Evolutionary conservation across 805 yeast species (phyloP).

Genomic region (Candida methanosorbosa): DNA sequence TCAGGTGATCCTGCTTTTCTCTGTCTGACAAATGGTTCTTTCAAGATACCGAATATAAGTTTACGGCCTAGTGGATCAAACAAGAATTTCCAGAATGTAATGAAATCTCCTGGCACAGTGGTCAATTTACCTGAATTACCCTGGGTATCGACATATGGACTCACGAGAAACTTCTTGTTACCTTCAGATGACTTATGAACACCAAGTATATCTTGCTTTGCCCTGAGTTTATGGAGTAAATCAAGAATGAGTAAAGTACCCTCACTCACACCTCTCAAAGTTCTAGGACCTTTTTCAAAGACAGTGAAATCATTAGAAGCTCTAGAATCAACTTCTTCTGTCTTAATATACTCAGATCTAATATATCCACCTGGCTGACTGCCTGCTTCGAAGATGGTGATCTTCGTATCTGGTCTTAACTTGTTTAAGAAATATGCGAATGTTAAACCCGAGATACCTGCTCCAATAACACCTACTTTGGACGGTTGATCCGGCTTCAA

Average conservation of each 20-base stretch:
- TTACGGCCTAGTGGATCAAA: slow-evolving; percentile 36
- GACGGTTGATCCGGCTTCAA: background rate
- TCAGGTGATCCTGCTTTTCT: slow-evolving; percentile 31
- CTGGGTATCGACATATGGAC: slow-evolving; percentile 11
- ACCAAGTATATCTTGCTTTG: slow-evolving; percentile 44
- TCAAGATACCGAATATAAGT: slow-evolving; percentile 32
- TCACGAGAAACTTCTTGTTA: slow-evolving; percentile 62
- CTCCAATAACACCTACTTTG: slow-evolving; percentile 67
- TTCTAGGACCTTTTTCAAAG: slow-evolving; percentile 87
- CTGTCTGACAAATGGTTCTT: slow-evolving; percentile 38
- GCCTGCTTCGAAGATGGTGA: slow-evolving; percentile 53
- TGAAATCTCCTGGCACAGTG: slow-evolving; percentile 42
- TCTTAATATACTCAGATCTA: slow-evolving; percentile 34
- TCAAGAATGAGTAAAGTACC: slow-evolving; percentile 70
- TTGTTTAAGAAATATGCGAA: slow-evolving; percentile 59
- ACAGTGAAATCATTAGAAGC: slow-evolving; percentile 19
- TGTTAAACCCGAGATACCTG: slow-evolving; percentile 81
- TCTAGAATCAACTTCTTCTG: slow-evolving; percentile 17
- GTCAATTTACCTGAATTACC: slow-evolving; percentile 32
- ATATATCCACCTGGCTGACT: slow-evolving; percentile 75
- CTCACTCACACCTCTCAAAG: slow-evolving; percentile 72
- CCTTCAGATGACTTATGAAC: slow-evolving; percentile 52
- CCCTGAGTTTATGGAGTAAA: slow-evolving; percentile 39
- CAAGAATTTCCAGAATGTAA: slow-evolving; percentile 24
- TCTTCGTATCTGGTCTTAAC: slow-evolving; percentile 67